Evolutionary conservation across 2,329 filamentous ascomycete species (phyloP), one percentile per base, ranked within the genome.

Genomic region (Cladosporium sp.): DNA sequence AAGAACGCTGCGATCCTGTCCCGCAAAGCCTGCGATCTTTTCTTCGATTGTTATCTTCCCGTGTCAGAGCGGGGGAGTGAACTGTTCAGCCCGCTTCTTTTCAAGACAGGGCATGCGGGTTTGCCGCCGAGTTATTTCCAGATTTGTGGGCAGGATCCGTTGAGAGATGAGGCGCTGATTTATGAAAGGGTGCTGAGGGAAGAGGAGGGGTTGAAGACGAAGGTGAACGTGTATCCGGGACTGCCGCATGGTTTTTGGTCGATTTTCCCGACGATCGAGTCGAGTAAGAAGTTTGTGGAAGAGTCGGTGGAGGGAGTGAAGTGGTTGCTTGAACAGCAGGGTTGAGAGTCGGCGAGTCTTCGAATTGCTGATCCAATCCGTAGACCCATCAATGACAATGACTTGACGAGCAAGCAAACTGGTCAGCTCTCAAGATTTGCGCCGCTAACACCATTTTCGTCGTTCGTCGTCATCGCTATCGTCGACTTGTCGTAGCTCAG

Each of bases 151-250:
- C 60, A 71, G 54, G 76, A 78, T 60, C 74, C 75, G 1, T 56
- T 75, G 43, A 64, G 76, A 15, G 76, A 79, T 40, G 76, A 79
- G 54, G 73, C 69, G 2, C 62, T 78, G 29, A 57, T 79, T 5
- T 73, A 76, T 38, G 73, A 76, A 54, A 57, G 70, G 15, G 41
- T 68, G 8, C 49, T 75, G 53, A 61, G 68, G 40, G 66, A 72
- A 45, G 64, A 72, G 20, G 61, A 68, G 34, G 68, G 69, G 0
- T 61, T 72, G 12, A 54, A 68, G 56, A 74, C 71, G 18, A 70
- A 69, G 56, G 63, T 71, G 9, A 64, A 73, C 51, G 52, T 75
- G 20, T 75, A 76, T 56, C 48, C 52, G 0, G 70, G 72, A 0
- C 64, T 68, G 47, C 71, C 70, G 4, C 75, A 69, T 68, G 74